These are phyloP conservation scores for Endoconidiophora polonica DNA, from an alignment of 2,329 filamentous ascomycete species.

Conservation along the genomic window DNA sequence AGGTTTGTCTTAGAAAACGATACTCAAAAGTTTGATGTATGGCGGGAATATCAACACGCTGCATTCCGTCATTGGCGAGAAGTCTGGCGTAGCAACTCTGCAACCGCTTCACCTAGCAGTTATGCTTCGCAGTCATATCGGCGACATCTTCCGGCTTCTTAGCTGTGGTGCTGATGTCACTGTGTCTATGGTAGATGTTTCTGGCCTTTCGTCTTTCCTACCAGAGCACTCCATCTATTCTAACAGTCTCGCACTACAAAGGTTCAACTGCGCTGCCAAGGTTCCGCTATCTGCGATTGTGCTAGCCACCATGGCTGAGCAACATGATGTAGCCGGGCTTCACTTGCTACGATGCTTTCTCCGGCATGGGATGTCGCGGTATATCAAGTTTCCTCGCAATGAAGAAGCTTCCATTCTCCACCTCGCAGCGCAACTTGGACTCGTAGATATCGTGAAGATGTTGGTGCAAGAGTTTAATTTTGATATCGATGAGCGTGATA, in stretches of 20 bases:
- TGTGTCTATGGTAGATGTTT: neutral
- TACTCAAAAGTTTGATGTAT: constrained; percentile 3
- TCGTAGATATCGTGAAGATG: constrained; percentile 4
- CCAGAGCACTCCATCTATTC: neutral
- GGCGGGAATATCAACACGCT: constrained; percentile 4
- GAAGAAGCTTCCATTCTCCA: constrained; percentile 2
- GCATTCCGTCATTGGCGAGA: neutral
- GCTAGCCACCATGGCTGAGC: neutral
- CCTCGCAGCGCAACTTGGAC: constrained; percentile 1
- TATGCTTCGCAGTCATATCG: neutral
- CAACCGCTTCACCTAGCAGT: constrained; percentile 9
- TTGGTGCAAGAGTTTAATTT: constrained; percentile 4
- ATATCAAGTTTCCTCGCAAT: neutral
- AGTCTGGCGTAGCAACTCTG: neutral
- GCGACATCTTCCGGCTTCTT: constrained; percentile 5
- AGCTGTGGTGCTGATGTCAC: neutral
- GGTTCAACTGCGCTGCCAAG: neutral
- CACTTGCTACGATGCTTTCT: too few species aligned
- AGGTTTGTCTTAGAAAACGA: neutral
- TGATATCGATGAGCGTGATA: constrained; percentile 5
- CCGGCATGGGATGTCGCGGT: too few species aligned
- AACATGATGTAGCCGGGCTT: constrained; percentile 1
- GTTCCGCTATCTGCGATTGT: constrained; percentile 5
- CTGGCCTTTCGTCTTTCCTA: neutral
- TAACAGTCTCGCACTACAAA: neutral